phyloP scores from a whole-genome alignment of 306 rosid genomes.

The Cucurbita ficifolia region DNA sequence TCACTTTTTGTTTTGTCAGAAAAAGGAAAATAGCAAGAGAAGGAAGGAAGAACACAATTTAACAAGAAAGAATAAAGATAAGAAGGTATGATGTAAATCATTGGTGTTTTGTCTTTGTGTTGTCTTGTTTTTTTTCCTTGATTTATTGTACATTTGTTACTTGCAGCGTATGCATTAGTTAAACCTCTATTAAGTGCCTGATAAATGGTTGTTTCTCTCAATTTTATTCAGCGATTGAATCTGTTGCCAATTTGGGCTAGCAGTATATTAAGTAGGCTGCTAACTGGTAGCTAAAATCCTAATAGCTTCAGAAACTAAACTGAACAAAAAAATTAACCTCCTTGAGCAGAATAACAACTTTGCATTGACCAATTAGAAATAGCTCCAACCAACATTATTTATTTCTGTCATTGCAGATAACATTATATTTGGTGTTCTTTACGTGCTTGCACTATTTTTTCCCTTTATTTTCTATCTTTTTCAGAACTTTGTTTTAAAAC shows the following conservation, averaged over 20 bases:
- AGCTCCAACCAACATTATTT: neutral
- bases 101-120: neutral
- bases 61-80: constrained; percentile 70
- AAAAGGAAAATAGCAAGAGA: constrained; percentile 93
- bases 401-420: neutral
- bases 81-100: constrained; percentile 42
- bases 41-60: constrained; percentile 84
- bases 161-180: neutral
- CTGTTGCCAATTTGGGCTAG: neutral
- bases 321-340: neutral
- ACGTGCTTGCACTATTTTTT: neutral
- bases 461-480: neutral
- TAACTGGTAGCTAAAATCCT: neutral
- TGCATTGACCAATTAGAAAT: neutral
- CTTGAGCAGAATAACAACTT: neutral
- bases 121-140: neutral
- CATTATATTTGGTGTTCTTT: neutral
- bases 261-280: neutral
- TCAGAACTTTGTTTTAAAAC: no score
- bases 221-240: neutral
- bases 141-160: neutral
- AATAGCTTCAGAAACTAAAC: neutral
- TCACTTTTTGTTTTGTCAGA: constrained; percentile 28
- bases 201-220: neutral
- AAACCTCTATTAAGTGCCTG: neutral